These are phyloP conservation scores for Forsythia suspensa DNA, from an alignment of 257 asterid genomes.

Conservation along the genomic window DNA sequence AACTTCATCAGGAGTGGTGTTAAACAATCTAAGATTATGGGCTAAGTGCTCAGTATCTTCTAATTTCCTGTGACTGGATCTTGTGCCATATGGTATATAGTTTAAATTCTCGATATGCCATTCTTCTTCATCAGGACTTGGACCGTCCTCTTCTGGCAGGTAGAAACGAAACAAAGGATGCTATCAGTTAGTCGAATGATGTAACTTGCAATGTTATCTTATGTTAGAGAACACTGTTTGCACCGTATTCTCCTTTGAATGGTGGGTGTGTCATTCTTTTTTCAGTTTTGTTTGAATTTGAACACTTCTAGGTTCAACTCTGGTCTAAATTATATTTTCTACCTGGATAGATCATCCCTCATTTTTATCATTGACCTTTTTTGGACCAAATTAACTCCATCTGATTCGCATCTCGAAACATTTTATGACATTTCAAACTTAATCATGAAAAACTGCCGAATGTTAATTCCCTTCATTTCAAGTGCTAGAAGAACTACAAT, in stretches of 20 bases:
- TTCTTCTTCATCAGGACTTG: constrained; percentile 55
- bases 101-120: constrained; percentile 52
- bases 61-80: constrained; percentile 33
- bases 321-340: not conserved
- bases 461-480: not conserved
- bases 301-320: not conserved
- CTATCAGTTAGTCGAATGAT: constrained; percentile 9
- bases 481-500: not conserved
- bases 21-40: constrained; percentile 41
- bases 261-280: constrained; percentile 2
- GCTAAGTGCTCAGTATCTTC: constrained; percentile 44
- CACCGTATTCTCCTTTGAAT: not conserved
- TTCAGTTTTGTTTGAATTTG: not conserved
- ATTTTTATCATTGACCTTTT: not conserved
- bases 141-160: constrained; percentile 41
- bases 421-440: not conserved
- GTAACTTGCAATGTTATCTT: constrained; percentile 7
- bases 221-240: constrained; percentile 5
- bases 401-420: not conserved
- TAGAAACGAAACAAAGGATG: constrained; percentile 26
- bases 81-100: constrained; percentile 33
- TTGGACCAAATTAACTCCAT: not conserved
- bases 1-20: constrained; percentile 33
- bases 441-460: not conserved
- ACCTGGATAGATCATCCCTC: not conserved